Conservation (phyloP, 2,329 filamentous ascomycete species). For the Gnomoniopsis smithogilvyi region DNA sequence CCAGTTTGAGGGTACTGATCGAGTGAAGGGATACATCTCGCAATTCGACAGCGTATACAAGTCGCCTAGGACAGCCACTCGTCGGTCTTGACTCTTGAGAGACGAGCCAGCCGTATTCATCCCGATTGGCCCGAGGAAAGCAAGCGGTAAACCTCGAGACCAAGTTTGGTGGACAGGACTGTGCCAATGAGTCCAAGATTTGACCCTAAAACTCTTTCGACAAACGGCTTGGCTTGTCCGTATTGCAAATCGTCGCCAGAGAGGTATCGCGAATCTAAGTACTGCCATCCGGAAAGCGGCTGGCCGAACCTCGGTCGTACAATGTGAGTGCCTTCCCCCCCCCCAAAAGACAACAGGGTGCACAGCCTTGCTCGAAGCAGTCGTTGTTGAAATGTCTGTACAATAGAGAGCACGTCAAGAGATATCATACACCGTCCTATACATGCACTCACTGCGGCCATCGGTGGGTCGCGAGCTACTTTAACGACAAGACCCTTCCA, state of each 20-base stretch:
- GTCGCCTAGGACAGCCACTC: background rate
- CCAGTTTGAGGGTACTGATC: background rate
- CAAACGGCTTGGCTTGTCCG: slow-evolving; percentile 1
- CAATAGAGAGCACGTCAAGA: too few relatives aligned
- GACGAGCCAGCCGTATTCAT: background rate
- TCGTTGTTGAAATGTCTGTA: too few relatives aligned
- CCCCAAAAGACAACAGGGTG: background rate
- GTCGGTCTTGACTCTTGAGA: background rate
- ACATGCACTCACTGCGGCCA: too few relatives aligned
- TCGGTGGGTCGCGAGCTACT: too few relatives aligned
- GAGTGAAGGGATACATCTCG: background rate
- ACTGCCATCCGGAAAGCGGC: background rate
- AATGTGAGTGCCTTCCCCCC: background rate
- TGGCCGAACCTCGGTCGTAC: background rate
- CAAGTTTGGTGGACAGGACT: too few relatives aligned
- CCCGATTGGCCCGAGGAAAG: background rate
- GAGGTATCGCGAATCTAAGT: background rate
- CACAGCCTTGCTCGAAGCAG: too few relatives aligned
- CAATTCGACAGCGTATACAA: slow-evolving; percentile 1
- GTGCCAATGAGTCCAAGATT: background rate
- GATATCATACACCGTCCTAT: too few relatives aligned
- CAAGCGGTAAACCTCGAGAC: too few relatives aligned
- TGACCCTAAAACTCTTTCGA: background rate
- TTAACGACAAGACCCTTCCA: too few relatives aligned
- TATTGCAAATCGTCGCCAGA: background rate